These are phyloP conservation scores for Sonneratia alba DNA, from an alignment of 345 rosid species.

Conservation along the genomic window DNA sequence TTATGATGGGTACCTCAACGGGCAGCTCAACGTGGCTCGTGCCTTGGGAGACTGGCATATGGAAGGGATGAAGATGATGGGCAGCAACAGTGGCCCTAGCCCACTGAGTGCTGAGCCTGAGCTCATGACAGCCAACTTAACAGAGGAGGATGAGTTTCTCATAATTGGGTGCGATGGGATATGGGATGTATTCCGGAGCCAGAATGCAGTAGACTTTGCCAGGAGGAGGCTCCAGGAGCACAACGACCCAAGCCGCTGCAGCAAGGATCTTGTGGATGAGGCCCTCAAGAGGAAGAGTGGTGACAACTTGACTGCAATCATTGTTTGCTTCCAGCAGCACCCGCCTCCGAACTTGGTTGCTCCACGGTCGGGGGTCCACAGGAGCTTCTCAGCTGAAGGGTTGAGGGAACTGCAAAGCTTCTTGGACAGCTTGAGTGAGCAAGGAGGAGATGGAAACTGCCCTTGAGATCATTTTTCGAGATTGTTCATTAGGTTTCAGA, in stretches of 20 bases:
- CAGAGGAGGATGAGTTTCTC: constrained; percentile 73
- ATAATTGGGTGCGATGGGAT: constrained; percentile 77
- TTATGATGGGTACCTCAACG: constrained; percentile 66
- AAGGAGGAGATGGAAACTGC: constrained; percentile 18
- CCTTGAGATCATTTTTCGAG: not conserved
- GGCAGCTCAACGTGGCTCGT: constrained; percentile 73
- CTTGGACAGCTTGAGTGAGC: constrained; percentile 44
- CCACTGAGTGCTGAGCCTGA: constrained; percentile 87
- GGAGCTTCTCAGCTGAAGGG: constrained; percentile 72
- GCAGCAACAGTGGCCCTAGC: constrained; percentile 29
- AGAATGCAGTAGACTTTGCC: constrained; percentile 90
- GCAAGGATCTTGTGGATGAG: constrained; percentile 68
- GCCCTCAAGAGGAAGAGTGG: constrained; percentile 85
- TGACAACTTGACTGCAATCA: constrained; percentile 66
- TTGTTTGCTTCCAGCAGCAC: constrained; percentile 61
- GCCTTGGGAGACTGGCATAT: constrained; percentile 92
- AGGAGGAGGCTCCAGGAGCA: constrained; percentile 76
- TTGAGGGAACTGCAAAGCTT: constrained; percentile 59
- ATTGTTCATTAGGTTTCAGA: constrained; percentile 14
- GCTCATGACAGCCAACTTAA: constrained; percentile 41
- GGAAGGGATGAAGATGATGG: constrained; percentile 66
- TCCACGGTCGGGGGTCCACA: constrained; percentile 50
- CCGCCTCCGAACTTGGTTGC: constrained; percentile 63
- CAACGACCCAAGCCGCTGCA: constrained; percentile 63
- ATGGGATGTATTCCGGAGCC: constrained; percentile 85